Evolutionary conservation across 2,329 filamentous ascomycete species (phyloP).

Genomic region (Paraphaeosphaeria minitans): DNA sequence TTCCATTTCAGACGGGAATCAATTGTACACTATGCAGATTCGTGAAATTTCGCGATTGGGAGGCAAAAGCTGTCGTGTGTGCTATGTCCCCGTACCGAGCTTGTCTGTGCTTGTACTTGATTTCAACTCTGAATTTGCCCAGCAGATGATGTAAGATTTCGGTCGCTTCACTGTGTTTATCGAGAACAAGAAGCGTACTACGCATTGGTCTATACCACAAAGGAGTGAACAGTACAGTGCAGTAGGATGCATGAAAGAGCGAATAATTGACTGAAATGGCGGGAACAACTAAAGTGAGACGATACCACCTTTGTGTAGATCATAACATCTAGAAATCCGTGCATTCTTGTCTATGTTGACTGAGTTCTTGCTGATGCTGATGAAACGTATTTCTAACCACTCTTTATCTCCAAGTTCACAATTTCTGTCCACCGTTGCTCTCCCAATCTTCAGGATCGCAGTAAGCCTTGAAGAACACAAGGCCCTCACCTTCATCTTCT

Average conservation of each 20-base stretch:
- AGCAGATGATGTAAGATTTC: not conserved
- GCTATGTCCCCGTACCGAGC: no score
- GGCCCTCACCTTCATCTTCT: slow-evolving; percentile 59
- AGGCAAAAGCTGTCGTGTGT: no score
- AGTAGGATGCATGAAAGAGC: not conserved
- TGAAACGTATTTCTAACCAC: not conserved
- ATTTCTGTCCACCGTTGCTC: slow-evolving; percentile 32
- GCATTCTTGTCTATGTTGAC: not conserved
- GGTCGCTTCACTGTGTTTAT: not conserved
- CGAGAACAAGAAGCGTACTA: not conserved
- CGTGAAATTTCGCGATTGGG: no score
- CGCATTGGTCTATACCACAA: not conserved
- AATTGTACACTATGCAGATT: no score
- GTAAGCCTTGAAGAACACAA: slow-evolving; percentile 92
- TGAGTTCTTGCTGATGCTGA: not conserved
- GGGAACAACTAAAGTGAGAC: not conserved
- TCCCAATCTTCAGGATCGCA: slow-evolving; percentile 62
- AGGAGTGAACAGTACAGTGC: not conserved
- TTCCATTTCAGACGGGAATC: no score
- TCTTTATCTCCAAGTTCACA: slow-evolving; percentile 18
- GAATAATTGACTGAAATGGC: not conserved
- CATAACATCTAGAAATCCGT: not conserved
- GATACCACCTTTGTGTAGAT: not conserved
- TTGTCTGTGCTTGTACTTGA: no score
- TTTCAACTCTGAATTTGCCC: no score